Percentiles rank a stretch among this genome's conserved stretches.
phyloP scores from a whole-genome alignment of 768 basidiomycete species.

The Serendipita sp. region DNA sequence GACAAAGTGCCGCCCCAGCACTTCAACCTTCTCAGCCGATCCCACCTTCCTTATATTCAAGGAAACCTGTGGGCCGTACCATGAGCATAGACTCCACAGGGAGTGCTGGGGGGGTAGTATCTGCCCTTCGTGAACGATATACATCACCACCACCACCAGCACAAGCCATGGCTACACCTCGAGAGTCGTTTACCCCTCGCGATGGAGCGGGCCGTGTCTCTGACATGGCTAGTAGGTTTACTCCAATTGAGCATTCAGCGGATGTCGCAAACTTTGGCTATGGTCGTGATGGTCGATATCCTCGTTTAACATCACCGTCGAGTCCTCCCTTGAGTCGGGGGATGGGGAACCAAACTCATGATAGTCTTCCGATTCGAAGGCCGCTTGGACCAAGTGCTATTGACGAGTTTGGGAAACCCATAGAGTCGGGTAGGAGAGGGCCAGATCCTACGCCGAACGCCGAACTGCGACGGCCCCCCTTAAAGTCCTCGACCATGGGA shows the following conservation, averaged over 20 bases:
- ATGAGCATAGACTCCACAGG: slow-evolving; percentile 1
- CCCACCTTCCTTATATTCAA: not conserved
- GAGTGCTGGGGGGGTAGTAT: not conserved
- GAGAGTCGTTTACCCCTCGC: not conserved
- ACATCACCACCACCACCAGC: not conserved
- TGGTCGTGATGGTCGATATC: not conserved
- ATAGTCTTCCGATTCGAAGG: not conserved
- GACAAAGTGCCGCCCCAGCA: not conserved
- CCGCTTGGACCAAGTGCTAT: not conserved
- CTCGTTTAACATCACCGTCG: not conserved
- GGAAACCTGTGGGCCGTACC: not conserved
- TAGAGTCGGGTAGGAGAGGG: not conserved
- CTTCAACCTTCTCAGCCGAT: not conserved
- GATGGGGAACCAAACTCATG: not conserved
- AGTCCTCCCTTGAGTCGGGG: not conserved
- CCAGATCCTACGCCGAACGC: not conserved
- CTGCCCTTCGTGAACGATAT: slow-evolving; percentile 3
- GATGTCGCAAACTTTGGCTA: not conserved
- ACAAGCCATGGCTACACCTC: not conserved
- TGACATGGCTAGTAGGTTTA: slow-evolving; percentile 4
- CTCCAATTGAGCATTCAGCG: not conserved
- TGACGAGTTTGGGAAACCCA: not conserved
- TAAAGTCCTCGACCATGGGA: not conserved
- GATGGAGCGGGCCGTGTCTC: not conserved
- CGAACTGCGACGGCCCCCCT: not conserved